Percentiles rank a stretch among this genome's conserved stretches.
Evolutionary conservation across 2,329 filamentous ascomycete species (phyloP).

Genomic region (Colletotrichum echinochloae): DNA sequence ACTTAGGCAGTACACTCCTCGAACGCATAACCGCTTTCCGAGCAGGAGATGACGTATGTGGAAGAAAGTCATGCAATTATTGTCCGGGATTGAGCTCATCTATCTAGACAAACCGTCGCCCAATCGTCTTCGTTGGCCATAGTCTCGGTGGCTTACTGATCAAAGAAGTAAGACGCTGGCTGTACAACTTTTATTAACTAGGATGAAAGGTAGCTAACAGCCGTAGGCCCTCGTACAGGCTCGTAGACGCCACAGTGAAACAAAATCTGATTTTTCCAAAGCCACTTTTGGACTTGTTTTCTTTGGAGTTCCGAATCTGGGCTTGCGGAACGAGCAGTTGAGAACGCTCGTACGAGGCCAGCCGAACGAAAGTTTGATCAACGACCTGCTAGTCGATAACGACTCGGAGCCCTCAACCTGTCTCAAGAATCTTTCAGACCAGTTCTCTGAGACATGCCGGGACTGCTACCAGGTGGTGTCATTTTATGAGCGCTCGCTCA

Average conservation of each 20-base stretch:
- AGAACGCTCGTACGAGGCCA: constrained; percentile 42
- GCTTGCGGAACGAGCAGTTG: constrained; percentile 43
- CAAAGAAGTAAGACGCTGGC: constrained; percentile 44
- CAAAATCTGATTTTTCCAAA: constrained; percentile 29
- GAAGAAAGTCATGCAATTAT: background rate
- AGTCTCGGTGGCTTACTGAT: constrained; percentile 46
- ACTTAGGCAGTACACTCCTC: constrained; percentile 39
- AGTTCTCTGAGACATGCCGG: constrained; percentile 42
- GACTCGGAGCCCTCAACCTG: constrained; percentile 43
- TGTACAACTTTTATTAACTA: too few species aligned
- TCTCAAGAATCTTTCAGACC: constrained; percentile 39
- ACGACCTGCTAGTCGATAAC: constrained; percentile 41
- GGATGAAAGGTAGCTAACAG: too few species aligned
- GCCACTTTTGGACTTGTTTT: constrained; percentile 45
- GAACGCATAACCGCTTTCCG: constrained; percentile 41
- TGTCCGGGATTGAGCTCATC: constrained; percentile 7
- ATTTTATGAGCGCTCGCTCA: constrained; percentile 41
- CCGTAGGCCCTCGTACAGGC: constrained; percentile 42
- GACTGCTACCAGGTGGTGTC: constrained; percentile 41
- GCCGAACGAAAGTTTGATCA: constrained; percentile 44
- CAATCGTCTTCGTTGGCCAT: constrained; percentile 45
- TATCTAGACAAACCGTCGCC: constrained; percentile 37
- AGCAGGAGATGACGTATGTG: constrained; percentile 32
- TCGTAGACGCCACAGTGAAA: constrained; percentile 4
- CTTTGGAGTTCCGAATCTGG: constrained; percentile 48